Percentiles rank a stretch among this genome's conserved stretches.
Conservation (phyloP, 345 rosid species). For the Rhizophora mangle region DNA sequence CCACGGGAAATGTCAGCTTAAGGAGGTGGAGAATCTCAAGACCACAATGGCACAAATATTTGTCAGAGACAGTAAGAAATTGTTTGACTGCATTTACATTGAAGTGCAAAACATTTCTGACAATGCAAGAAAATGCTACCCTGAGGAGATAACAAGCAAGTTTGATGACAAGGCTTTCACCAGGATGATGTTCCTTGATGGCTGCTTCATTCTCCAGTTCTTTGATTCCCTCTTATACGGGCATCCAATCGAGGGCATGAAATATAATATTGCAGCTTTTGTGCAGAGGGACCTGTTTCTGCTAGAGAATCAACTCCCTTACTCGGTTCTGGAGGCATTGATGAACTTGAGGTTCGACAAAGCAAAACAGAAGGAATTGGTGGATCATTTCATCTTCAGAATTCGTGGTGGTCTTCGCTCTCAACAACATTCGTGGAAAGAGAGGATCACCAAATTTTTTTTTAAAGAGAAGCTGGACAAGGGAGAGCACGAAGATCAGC, state of each 20-base stretch:
- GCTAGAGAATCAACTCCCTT: constrained; percentile 35
- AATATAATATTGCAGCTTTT: not conserved
- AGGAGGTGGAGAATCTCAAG: constrained; percentile 5
- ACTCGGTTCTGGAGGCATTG: constrained; percentile 6
- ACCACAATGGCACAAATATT: not conserved
- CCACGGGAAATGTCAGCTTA: constrained; percentile 2
- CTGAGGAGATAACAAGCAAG: not conserved
- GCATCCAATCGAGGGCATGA: not conserved
- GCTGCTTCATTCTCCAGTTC: not conserved
- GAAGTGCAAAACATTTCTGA: not conserved
- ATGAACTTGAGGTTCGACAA: too few species aligned
- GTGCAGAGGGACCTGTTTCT: constrained; percentile 19
- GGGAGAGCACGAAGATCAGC: not conserved
- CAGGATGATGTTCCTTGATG: constrained; percentile 9
- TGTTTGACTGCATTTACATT: not conserved
- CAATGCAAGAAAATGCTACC: constrained; percentile 1
- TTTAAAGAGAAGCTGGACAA: not conserved
- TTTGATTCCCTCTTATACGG: not conserved
- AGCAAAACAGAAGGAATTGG: not conserved
- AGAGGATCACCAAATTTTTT: not conserved
- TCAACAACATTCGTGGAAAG: not conserved
- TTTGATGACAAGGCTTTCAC: not conserved
- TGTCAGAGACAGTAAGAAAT: too few species aligned
- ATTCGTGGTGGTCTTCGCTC: not conserved
- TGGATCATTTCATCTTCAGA: not conserved